A percentile compares a stretch with the other conserved stretches of the same genome.
Evolutionary conservation across 2,329 filamentous ascomycete genomes (phyloP).

Genomic region (Pseudogymnoascus sp.): DNA sequence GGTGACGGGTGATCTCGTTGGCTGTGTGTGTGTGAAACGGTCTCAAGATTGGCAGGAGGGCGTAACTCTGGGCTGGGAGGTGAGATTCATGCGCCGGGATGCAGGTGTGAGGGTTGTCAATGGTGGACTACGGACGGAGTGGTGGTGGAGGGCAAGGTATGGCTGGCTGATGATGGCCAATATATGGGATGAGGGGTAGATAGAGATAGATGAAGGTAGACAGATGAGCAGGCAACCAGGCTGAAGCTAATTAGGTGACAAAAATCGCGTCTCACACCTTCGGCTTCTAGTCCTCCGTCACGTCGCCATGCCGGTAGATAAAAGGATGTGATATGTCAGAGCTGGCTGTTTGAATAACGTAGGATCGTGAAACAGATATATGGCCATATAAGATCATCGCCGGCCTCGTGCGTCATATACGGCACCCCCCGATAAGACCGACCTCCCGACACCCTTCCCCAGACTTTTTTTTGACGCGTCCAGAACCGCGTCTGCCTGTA

Average conservation of each 20-base stretch:
- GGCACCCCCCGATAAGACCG: conserved; percentile 2
- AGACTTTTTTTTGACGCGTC: neutral
- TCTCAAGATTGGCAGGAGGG: neutral
- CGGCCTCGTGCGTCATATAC: neutral
- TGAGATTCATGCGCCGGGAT: conserved; percentile 1
- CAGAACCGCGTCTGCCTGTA: neutral
- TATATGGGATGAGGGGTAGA: conserved; percentile 1
- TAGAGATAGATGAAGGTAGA: neutral
- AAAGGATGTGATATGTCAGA: neutral
- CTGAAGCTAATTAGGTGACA: neutral
- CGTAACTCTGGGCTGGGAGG: neutral
- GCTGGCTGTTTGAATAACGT: neutral
- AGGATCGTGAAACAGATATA: neutral
- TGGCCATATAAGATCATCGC: conserved; percentile 1
- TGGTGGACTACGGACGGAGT: neutral
- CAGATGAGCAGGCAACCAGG: neutral
- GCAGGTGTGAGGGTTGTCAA: neutral
- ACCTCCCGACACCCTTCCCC: neutral
- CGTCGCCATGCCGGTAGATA: neutral
- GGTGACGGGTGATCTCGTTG: neutral
- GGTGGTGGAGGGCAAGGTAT: neutral
- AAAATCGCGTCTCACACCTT: neutral
- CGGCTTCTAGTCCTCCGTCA: neutral
- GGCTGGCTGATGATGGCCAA: neutral
- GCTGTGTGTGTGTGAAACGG: neutral